Base-by-base conservation (phyloP, 331 rosid species). In the Quercus tomentella region DNA sequence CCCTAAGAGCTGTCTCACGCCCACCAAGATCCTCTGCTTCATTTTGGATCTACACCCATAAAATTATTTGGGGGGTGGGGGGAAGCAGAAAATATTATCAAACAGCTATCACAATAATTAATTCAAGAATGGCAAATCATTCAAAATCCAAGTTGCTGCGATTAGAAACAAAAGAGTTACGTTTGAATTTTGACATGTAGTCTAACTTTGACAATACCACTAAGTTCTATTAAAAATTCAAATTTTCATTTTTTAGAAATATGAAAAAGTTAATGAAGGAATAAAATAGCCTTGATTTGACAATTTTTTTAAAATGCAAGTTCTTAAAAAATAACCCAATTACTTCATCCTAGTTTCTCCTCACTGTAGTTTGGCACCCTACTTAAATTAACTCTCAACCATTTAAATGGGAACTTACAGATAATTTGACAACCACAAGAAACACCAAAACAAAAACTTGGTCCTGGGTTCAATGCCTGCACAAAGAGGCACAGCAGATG, bases 1-100 rank as follows among this genome's bases (percentile, higher is more conserved):
- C 91, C 88, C 84, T 88, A 76, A 95, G 97, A 75, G 88, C 90
- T 78, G 35, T 75, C 87, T 90, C 88, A 1, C 97, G 93, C 74
- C 57, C 74, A 71, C 93, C 97, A 80, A 95, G 97, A 84, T 90
- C 94, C 73, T 84, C 89, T 55, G 97, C 96, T 86, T 95, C 97
- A 81, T 84, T 76, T 67, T 87, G 92, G 73, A 95, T 91, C 99
- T 95, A 78, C 57, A 80, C 75, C 80, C 84, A 74, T 81, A 22
- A 70, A 31, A 77, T 76, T 61, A 9, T 63, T 26, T 20, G 28
- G 12, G 51, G 25, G 4, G 28, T 28, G 4, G 12, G 23, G 41
- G 21, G 26, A 10, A 62, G 26, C 77, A 70, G 2, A n/a, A 67
- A 75, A 74, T 56, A 56, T 45, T 43, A 72, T 63, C 43, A 71